Evolutionary conservation across 176 grass and related monocot genomes (phyloP).

Genomic region (Hsuehochloa calcarea): DNA sequence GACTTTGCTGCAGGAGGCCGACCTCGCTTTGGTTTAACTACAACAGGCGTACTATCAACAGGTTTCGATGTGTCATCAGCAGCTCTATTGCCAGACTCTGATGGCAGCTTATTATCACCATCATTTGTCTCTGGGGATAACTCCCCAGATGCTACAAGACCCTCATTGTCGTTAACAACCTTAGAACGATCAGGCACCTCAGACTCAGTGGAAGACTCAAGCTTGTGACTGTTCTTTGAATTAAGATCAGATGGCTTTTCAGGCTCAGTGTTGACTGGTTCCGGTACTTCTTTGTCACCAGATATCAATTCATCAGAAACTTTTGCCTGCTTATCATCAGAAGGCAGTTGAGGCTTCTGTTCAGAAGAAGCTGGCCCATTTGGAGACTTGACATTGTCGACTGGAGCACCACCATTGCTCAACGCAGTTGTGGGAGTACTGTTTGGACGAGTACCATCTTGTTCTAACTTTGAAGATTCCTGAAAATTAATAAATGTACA

Average conservation of each 20-base stretch:
- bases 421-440: slow-evolving; percentile 25
- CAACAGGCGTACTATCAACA: slow-evolving; percentile 29
- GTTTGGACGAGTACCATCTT: slow-evolving; percentile 40
- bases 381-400: slow-evolving; percentile 35
- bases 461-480: slow-evolving; percentile 50
- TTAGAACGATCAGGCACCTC: slow-evolving; percentile 25
- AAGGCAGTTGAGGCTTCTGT: slow-evolving; percentile 52
- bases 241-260: slow-evolving; percentile 35
- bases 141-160: slow-evolving; percentile 7
- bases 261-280: slow-evolving; percentile 13
- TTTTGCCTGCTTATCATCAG: slow-evolving; percentile 28
- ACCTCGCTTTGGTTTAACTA: slow-evolving; percentile 42
- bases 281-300: slow-evolving; percentile 36
- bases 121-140: slow-evolving; percentile 37
- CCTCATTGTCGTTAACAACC: slow-evolving; percentile 31
- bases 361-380: slow-evolving; percentile 57
- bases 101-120: slow-evolving; percentile 19
- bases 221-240: slow-evolving; percentile 35
- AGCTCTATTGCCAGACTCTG: slow-evolving; percentile 32
- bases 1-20: slow-evolving; percentile 31
- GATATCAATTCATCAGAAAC: slow-evolving; percentile 37
- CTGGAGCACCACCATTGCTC: slow-evolving; percentile 40
- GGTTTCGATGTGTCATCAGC: slow-evolving; percentile 28
- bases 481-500: slow-evolving; percentile 33
- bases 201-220: slow-evolving; percentile 24